phyloP scores from a whole-genome alignment of 2,329 filamentous ascomycete species.

The Aureobasidium sp. region DNA sequence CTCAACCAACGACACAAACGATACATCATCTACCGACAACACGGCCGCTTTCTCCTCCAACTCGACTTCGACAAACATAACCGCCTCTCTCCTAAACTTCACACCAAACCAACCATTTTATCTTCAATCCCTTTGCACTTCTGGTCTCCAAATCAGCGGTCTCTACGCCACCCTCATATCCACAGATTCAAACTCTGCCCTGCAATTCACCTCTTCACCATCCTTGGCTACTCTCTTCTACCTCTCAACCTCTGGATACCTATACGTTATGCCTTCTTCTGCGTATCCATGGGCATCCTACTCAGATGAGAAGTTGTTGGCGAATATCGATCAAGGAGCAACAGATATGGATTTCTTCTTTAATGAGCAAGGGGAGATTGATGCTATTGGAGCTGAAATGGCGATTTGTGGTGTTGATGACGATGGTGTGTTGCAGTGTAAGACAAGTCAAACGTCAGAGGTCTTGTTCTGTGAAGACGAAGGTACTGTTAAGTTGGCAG shows the following conservation, averaged over 20 bases:
- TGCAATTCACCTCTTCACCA: neutral
- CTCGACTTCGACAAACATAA: neutral
- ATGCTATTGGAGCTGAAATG: conserved; percentile 10
- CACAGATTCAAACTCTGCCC: neutral
- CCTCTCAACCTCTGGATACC: neutral
- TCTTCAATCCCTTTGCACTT: neutral
- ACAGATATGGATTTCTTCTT: conserved; percentile 35
- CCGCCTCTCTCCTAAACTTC: neutral
- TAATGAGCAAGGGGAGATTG: conserved; percentile 25
- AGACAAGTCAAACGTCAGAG: neutral
- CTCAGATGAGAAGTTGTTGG: neutral
- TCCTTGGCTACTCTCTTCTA: neutral
- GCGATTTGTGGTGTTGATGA: neutral
- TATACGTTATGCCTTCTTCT: neutral
- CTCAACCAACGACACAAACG: neutral
- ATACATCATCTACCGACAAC: neutral
- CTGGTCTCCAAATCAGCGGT: neutral
- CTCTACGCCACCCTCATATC: conserved; percentile 1
- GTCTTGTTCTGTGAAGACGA: neutral
- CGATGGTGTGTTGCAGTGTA: neutral
- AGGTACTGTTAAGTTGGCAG: neutral
- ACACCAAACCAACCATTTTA: neutral
- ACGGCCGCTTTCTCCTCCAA: neutral
- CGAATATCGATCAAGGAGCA: conserved; percentile 34
- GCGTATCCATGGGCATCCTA: neutral